Evolutionary conservation across 495 filamentous ascomycete genomes (phyloP).

Genomic region (Aspergillus affinis): DNA sequence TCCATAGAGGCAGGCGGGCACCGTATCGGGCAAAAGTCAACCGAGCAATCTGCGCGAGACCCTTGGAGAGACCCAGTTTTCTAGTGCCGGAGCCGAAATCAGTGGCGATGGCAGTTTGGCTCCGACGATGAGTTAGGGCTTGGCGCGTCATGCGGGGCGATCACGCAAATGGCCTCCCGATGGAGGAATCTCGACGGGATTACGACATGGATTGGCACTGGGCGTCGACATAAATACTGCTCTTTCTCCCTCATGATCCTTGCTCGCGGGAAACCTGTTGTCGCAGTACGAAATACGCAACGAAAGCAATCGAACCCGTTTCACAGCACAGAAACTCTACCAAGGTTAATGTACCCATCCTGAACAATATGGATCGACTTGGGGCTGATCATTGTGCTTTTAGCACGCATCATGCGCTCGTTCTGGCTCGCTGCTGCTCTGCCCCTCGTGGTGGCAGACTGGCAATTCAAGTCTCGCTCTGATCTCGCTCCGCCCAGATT

Average conservation of each 20-base stretch:
- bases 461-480: slow-evolving; percentile 55
- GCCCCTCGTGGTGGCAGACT: slow-evolving; percentile 44
- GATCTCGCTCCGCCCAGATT: slow-evolving; percentile 55
- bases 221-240: neutral
- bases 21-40: slow-evolving; percentile 5
- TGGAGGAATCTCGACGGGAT: too few relatives aligned
- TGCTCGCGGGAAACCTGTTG: too few relatives aligned
- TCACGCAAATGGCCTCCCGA: neutral
- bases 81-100: neutral
- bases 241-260: too few relatives aligned
- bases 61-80: neutral
- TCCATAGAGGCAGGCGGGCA: neutral
- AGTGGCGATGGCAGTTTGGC: neutral
- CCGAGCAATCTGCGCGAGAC: neutral
- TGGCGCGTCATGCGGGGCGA: slow-evolving; percentile 4
- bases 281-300: neutral
- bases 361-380: slow-evolving; percentile 29
- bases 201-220: neutral
- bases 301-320: neutral
- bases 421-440: slow-evolving; percentile 24
- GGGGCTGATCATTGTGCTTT: slow-evolving; percentile 42
- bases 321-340: slow-evolving; percentile 2
- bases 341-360: slow-evolving; percentile 61
- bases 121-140: neutral
- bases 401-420: slow-evolving; percentile 18